Conservation (phyloP, 2,329 filamentous ascomycete species). For the Fusarium protoensiforme region DNA sequence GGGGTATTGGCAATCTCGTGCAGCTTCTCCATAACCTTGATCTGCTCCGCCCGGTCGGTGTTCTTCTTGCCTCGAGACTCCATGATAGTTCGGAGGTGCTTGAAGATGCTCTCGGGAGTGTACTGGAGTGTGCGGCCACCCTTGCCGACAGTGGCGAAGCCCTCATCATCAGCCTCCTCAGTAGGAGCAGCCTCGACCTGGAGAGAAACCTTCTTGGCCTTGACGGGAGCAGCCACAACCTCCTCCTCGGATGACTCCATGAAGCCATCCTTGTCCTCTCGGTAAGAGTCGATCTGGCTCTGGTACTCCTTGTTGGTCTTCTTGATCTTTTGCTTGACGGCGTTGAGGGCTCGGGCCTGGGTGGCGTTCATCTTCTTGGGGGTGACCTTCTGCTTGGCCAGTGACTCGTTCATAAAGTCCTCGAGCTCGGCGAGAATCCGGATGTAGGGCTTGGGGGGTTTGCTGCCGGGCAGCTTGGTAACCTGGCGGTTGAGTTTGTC, state of each 20-base stretch:
- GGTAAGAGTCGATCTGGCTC: conserved; percentile 86
- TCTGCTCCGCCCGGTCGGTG: conserved; percentile 94
- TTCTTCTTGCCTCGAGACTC: conserved; percentile 99
- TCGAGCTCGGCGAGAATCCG: conserved; percentile 94
- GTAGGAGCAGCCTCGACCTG: conserved; percentile 60
- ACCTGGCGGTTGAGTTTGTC: conserved; percentile 94
- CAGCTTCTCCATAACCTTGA: conserved; percentile 97
- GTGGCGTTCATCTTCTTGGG: conserved; percentile 99
- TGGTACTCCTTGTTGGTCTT: conserved; percentile 98
- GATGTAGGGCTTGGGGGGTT: conserved; percentile 90
- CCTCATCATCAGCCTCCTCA: conserved; percentile 79
- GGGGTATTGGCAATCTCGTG: conserved; percentile 88
- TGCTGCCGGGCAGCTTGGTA: conserved; percentile 79
- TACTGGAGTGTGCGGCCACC: conserved; percentile 91
- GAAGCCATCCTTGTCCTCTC: conserved; percentile 84
- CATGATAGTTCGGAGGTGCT: conserved; percentile 91
- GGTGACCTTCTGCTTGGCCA: conserved; percentile 94
- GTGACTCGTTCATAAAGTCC: conserved; percentile 91
- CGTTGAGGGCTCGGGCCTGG: conserved; percentile 93
- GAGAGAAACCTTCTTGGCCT: conserved; percentile 53
- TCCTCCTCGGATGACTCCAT: conserved; percentile 88
- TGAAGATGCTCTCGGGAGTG: conserved; percentile 97
- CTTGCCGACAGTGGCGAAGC: conserved; percentile 88
- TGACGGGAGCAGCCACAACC: conserved; percentile 61
- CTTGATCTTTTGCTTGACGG: conserved; percentile 97